Conservation (phyloP, 331 rosid species). For the Cucumis variabilis region DNA sequence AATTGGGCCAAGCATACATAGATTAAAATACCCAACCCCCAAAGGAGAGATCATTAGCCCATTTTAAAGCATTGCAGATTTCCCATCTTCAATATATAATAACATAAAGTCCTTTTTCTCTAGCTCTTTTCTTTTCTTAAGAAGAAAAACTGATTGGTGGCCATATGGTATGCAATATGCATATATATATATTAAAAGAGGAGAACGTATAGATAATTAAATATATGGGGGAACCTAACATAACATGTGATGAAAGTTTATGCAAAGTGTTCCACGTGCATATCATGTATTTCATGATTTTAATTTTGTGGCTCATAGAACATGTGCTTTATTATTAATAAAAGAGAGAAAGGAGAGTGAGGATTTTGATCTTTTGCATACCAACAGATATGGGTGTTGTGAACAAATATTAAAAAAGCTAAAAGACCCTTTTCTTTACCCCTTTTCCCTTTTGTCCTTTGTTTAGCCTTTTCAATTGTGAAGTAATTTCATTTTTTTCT, state of each 20-base stretch:
- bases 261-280: slow-evolving; percentile 68
- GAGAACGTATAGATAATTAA: not conserved
- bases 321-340: slow-evolving; percentile 49
- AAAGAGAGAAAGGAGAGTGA: slow-evolving; percentile 33
- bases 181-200: too few species aligned
- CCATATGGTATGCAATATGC: not conserved
- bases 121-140: too few species aligned
- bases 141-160: not conserved
- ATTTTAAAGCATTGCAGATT: not conserved
- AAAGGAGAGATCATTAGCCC: slow-evolving; percentile 1
- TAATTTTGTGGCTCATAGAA: slow-evolving; percentile 45
- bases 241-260: slow-evolving; percentile 58
- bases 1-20: too few species aligned
- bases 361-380: not conserved
- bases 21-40: not conserved
- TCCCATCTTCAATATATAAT: too few species aligned
- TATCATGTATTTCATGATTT: slow-evolving; percentile 28
- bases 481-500: not conserved
- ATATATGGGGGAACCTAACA: slow-evolving; percentile 71
- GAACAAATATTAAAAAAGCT: not conserved
- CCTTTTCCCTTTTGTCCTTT: not conserved
- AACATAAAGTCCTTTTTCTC: too few species aligned
- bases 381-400: not conserved
- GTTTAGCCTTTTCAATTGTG: not conserved
- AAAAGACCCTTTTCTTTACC: not conserved